These are phyloP conservation scores for Wickerhamomyces silvicola DNA, from an alignment of 805 yeast species.

Conservation along the genomic window DNA sequence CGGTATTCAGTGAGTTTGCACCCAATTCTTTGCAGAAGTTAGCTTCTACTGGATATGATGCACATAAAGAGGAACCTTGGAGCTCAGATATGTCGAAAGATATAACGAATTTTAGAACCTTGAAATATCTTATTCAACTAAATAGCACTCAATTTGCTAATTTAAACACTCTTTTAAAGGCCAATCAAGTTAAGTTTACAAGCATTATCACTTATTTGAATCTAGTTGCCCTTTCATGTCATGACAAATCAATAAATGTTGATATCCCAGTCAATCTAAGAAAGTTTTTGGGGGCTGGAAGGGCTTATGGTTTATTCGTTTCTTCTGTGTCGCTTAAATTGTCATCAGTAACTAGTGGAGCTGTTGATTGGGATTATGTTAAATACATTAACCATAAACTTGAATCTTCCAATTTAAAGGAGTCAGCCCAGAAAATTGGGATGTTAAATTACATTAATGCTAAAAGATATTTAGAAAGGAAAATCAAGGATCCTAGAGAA, in stretches of 20 bases:
- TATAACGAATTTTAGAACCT: no score
- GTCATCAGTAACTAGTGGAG: not conserved
- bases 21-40: no score
- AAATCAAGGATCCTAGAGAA: slow-evolving; percentile 1
- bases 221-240: not conserved
- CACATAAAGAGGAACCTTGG: no score
- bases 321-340: not conserved
- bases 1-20: no score
- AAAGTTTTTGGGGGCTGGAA: not conserved
- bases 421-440: slow-evolving; percentile 5
- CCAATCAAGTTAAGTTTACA: slow-evolving; percentile 5
- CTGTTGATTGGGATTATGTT: slow-evolving; percentile 6
- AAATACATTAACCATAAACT: slow-evolving; percentile 1
- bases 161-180: not conserved
- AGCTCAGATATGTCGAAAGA: no score
- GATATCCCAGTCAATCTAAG: slow-evolving; percentile 8
- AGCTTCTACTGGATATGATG: no score
- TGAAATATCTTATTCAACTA: slow-evolving; percentile 3
- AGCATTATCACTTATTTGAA: slow-evolving; percentile 1
- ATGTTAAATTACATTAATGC: slow-evolving; percentile 3
- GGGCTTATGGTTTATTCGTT: slow-evolving; percentile 5
- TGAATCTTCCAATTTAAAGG: not conserved
- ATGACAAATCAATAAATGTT: not conserved
- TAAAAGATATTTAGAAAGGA: not conserved
- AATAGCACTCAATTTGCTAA: not conserved